phyloP scores from a whole-genome alignment of 495 filamentous ascomycete species.

The Penicillium herquei region DNA sequence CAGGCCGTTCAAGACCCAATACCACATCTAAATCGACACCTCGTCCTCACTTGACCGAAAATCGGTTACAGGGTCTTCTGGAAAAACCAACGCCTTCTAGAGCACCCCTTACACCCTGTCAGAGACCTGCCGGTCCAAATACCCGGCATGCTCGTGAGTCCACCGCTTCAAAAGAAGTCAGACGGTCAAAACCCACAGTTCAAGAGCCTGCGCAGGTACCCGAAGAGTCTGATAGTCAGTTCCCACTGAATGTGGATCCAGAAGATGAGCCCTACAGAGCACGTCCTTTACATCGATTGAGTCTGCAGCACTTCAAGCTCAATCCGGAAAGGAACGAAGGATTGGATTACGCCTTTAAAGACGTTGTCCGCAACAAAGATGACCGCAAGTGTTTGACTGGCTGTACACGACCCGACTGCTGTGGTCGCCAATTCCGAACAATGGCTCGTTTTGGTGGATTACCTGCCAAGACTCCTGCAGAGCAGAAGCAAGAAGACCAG shows the following conservation, averaged over 20 bases:
- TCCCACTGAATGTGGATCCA: slow-evolving; percentile 16
- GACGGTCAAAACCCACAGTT: too few relatives aligned
- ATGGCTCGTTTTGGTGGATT: slow-evolving; percentile 52
- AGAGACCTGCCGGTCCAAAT: background rate
- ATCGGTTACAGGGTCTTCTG: slow-evolving; percentile 38
- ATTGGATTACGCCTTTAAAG: slow-evolving; percentile 67
- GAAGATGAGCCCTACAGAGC: slow-evolving; percentile 50
- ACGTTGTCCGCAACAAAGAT: slow-evolving; percentile 70
- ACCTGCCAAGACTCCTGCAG: slow-evolving; percentile 15
- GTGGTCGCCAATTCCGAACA: slow-evolving; percentile 68
- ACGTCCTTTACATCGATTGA: slow-evolving; percentile 50
- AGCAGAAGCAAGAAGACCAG: slow-evolving; percentile 46
- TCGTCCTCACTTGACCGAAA: background rate
- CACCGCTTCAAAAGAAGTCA: too few relatives aligned
- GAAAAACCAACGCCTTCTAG: slow-evolving; percentile 32
- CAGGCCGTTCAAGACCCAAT: background rate
- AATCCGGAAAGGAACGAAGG: slow-evolving; percentile 76
- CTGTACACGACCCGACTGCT: slow-evolving; percentile 75
- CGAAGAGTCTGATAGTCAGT: slow-evolving; percentile 4
- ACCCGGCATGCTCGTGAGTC: background rate
- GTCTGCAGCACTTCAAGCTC: slow-evolving; percentile 74
- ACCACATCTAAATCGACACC: background rate
- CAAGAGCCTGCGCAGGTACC: background rate
- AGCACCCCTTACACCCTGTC: slow-evolving; percentile 12
- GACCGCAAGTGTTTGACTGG: slow-evolving; percentile 75